phyloP scores from a whole-genome alignment of 306 rosid species.

The Argentina anserina region DNA sequence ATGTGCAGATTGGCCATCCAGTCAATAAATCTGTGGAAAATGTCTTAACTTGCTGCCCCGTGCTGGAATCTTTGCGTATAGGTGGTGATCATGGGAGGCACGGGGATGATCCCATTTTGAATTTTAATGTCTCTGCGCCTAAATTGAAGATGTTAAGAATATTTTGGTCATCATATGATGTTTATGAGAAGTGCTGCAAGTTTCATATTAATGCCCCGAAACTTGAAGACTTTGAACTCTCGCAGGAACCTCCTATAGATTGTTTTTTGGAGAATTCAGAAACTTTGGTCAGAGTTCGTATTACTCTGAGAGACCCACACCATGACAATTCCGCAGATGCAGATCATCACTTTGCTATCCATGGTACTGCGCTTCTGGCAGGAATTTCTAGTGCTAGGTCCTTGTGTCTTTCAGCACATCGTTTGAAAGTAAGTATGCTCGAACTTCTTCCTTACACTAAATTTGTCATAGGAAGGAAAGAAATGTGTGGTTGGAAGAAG shows the following conservation, averaged over 20 bases:
- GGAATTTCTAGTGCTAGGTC: background rate
- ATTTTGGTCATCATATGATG: background rate
- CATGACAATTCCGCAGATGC: background rate
- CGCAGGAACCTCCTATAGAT: background rate
- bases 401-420: background rate
- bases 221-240: background rate
- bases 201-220: slow-evolving; percentile 1
- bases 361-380: background rate
- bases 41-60: background rate
- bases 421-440: background rate
- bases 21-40: background rate
- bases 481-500: background rate
- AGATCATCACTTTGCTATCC: background rate
- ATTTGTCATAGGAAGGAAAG: background rate
- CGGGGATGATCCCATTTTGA: background rate
- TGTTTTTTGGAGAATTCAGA: background rate
- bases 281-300: background rate
- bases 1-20: background rate
- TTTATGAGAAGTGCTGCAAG: background rate
- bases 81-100: background rate
- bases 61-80: background rate
- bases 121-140: background rate
- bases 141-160: background rate
- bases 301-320: background rate
- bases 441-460: background rate